Evolutionary conservation across 2,329 filamentous ascomycete genomes (phyloP).

Genomic region (Pseudogymnoascus sp.): DNA sequence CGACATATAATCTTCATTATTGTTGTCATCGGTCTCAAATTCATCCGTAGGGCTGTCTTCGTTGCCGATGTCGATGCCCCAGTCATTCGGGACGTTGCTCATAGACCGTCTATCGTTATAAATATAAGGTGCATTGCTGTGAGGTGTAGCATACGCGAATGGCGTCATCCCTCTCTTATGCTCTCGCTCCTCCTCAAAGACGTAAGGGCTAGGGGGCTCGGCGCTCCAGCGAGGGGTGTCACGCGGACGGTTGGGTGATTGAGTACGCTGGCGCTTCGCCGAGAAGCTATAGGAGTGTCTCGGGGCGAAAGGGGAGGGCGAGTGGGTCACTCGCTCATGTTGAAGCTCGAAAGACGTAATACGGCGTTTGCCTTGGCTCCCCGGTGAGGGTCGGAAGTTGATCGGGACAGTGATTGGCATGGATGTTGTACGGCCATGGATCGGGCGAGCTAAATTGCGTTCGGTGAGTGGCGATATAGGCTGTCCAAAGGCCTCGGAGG

Average conservation of each 20-base stretch:
- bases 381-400: constrained; percentile 34
- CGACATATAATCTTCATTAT: constrained; percentile 26
- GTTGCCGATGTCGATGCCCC: constrained; percentile 16
- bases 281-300: constrained; percentile 14
- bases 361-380: constrained; percentile 38
- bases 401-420: constrained; percentile 40
- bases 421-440: constrained; percentile 47
- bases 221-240: constrained; percentile 52
- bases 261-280: constrained; percentile 36
- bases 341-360: constrained; percentile 39
- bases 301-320: constrained; percentile 13
- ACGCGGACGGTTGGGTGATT: constrained; percentile 49
- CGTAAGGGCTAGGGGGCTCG: constrained; percentile 27
- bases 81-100: background rate
- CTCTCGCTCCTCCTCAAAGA: constrained; percentile 22
- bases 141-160: constrained; percentile 69
- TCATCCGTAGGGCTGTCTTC: constrained; percentile 24
- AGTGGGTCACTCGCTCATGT: constrained; percentile 20
- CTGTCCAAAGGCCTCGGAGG: constrained; percentile 19
- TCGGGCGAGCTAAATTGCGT: constrained; percentile 37
- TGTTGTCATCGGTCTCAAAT: constrained; percentile 21
- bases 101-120: background rate
- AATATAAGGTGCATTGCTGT: constrained; percentile 52
- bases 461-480: constrained; percentile 24
- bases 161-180: constrained; percentile 46